Base-by-base conservation (phyloP, 257 asterid species). In the Fraxinus pennsylvanica region DNA sequence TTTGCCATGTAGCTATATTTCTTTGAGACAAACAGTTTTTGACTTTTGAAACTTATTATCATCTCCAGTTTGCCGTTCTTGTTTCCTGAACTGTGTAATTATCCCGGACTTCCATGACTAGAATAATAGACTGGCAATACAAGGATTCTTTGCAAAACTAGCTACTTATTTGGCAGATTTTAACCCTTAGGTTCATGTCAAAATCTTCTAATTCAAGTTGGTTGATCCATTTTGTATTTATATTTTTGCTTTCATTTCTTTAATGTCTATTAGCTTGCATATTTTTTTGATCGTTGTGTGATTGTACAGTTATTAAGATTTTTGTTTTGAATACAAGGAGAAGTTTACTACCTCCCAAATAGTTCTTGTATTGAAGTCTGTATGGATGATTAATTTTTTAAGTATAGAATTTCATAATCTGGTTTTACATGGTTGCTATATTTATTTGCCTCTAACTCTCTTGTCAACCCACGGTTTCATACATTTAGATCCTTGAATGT, bases 291-390 rank as follows among this genome's bases (percentile, higher is more conserved):
- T 52, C 41, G 47, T 33, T 61, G 15, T 69, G 73, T 6, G 27
- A n/a, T 73, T 13, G 21, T 50, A 17, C 17, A 17, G 22, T 52
- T 52, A 52, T 52, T 52, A 52, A 2, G n/a, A 52, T 17, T 52
- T 52, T 52, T 15, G 63, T 52, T 15, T 52, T 4, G 17, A 21
- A 30, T 73, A 67, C 43, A 27, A 76, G 70, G 71, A 45, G n/a
- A 76, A 68, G 76, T 73, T 59, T 30, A 63, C 33, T 68, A 71
- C 30, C 63, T 14, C 19, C 57, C 52, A 36, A n/a, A 27, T 77
- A 38, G 72, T 35, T 67, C 47, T 74, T 32, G 61, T 78, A 47
- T 14, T 41, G 9, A 32, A 33, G 13, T 14, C 14, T 19, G 8
- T 35, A 25, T 35, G 19, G 43, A 35, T 6, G 39, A 21, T 19